A percentile compares a stretch with the other conserved stretches of the same genome.
These are phyloP conservation scores for Pyrenophora seminiperda DNA, from an alignment of 2,329 filamentous ascomycete species.

Conservation along the genomic window DNA sequence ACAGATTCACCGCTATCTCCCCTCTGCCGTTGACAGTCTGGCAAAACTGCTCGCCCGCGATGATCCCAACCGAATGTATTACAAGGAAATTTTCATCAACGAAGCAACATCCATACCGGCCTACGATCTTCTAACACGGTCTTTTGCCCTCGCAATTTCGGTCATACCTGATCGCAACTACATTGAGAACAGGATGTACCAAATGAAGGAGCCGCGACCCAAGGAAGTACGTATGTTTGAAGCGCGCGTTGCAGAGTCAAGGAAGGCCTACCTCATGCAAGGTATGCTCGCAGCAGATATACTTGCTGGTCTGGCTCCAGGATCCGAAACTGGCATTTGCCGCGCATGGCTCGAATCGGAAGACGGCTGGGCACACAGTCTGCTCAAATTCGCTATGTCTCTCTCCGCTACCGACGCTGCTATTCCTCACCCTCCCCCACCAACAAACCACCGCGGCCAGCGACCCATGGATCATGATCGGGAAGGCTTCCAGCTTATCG, in stretches of 20 bases:
- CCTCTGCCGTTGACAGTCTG: slow-evolving; percentile 84
- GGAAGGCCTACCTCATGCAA: slow-evolving; percentile 91
- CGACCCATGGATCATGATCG: slow-evolving; percentile 42
- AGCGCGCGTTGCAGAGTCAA: slow-evolving; percentile 73
- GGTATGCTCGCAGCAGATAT: slow-evolving; percentile 90
- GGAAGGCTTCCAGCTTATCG: slow-evolving; percentile 48
- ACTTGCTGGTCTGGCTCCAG: slow-evolving; percentile 73
- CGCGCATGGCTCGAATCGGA: slow-evolving; percentile 80
- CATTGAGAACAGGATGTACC: slow-evolving; percentile 51
- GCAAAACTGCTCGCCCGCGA: slow-evolving; percentile 92
- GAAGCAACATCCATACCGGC: slow-evolving; percentile 69
- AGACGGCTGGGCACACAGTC: slow-evolving; percentile 80
- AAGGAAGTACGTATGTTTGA: slow-evolving; percentile 47
- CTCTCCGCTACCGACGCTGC: slow-evolving; percentile 52
- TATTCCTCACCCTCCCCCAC: slow-evolving; percentile 33
- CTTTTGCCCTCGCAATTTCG: slow-evolving; percentile 85
- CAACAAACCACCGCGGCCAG: slow-evolving; percentile 39
- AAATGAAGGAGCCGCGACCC: slow-evolving; percentile 53
- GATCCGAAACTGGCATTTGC: slow-evolving; percentile 73
- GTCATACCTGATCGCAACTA: slow-evolving; percentile 74
- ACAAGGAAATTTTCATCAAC: slow-evolving; percentile 77
- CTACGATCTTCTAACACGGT: slow-evolving; percentile 80
- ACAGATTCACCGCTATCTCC: slow-evolving; percentile 81
- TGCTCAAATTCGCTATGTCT: slow-evolving; percentile 75
- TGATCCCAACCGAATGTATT: slow-evolving; percentile 87